Percentiles rank a stretch among this genome's conserved stretches.
phyloP scores from a whole-genome alignment of 306 rosid genomes.

The Parietaria judaica region DNA sequence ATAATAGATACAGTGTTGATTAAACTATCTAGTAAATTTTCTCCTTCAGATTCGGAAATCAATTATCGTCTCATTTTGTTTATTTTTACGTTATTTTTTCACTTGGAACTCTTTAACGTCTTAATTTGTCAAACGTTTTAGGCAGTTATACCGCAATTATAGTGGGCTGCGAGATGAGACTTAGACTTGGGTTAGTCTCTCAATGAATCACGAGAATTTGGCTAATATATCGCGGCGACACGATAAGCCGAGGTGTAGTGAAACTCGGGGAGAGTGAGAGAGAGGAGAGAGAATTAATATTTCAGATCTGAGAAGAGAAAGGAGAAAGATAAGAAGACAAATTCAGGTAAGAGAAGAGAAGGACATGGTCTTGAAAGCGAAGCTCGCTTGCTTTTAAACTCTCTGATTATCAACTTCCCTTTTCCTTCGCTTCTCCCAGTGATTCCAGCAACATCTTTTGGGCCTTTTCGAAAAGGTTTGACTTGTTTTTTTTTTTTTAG shows the following conservation, averaged over 20 bases:
- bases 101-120: too few species aligned
- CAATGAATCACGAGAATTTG: not conserved
- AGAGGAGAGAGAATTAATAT: not conserved
- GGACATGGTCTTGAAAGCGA: slow-evolving; percentile 12
- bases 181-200: not conserved
- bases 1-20: too few species aligned
- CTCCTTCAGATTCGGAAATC: too few species aligned
- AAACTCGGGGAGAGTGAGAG: slow-evolving; percentile 8
- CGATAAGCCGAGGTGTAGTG: not conserved
- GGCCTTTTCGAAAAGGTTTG: too few species aligned
- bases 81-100: too few species aligned
- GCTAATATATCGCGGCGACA: not conserved
- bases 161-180: too few species aligned
- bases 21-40: too few species aligned
- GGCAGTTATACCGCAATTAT: too few species aligned
- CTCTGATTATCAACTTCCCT: slow-evolving; percentile 1
- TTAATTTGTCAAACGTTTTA: too few species aligned
- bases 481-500: not conserved
- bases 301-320: slow-evolving; percentile 32
- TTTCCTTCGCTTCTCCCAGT: too few species aligned
- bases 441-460: too few species aligned
- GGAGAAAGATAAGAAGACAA: slow-evolving; percentile 19
- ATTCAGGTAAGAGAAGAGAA: slow-evolving; percentile 9
- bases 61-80: too few species aligned
- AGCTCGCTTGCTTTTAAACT: slow-evolving; percentile 3